Percentiles rank a stretch among this genome's conserved stretches.
Evolutionary conservation across 192 early-diverging fungal genomes (phyloP).

Genomic region (Backusella parvicylindrica): DNA sequence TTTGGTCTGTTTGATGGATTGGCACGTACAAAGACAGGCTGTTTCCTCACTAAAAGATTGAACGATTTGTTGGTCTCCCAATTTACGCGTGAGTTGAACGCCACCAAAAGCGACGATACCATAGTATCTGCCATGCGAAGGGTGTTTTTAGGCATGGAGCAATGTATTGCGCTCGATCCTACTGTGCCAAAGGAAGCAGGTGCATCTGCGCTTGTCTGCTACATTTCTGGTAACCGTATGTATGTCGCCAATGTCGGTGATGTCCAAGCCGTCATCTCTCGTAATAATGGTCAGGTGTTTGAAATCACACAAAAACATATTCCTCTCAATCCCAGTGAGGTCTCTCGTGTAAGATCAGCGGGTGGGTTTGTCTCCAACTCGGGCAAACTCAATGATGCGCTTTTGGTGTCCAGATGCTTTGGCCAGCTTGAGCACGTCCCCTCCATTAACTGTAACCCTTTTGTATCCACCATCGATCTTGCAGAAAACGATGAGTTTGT

Average conservation of each 20-base stretch:
- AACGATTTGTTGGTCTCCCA: constrained; percentile 65
- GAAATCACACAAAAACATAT: constrained; percentile 73
- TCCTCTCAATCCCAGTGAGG: constrained; percentile 63
- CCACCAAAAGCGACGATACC: constrained; percentile 52
- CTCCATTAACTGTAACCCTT: constrained; percentile 81
- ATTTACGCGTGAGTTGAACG: constrained; percentile 73
- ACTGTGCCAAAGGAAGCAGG: constrained; percentile 43
- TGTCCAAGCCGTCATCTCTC: constrained; percentile 72
- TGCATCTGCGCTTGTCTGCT: constrained; percentile 76
- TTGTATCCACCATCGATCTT: constrained; percentile 65
- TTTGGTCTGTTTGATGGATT: constrained; percentile 87
- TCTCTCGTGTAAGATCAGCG: constrained; percentile 69
- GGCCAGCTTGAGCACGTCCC: constrained; percentile 84
- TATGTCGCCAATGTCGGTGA: constrained; percentile 90
- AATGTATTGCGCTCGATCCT: constrained; percentile 57
- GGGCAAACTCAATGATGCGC: constrained; percentile 70
- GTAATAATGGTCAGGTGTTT: constrained; percentile 58
- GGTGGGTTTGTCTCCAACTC: constrained; percentile 77
- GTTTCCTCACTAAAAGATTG: constrained; percentile 59
- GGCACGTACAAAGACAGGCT: constrained; percentile 45
- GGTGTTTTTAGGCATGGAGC: constrained; percentile 80
- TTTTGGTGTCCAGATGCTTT: constrained; percentile 77
- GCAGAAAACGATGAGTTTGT: constrained; percentile 80
- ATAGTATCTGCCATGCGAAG: constrained; percentile 71
- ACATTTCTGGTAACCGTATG: constrained; percentile 69